Evolutionary conservation across 169 alveolate species (phyloP).

Genomic region (Eimeria maxima): DNA sequence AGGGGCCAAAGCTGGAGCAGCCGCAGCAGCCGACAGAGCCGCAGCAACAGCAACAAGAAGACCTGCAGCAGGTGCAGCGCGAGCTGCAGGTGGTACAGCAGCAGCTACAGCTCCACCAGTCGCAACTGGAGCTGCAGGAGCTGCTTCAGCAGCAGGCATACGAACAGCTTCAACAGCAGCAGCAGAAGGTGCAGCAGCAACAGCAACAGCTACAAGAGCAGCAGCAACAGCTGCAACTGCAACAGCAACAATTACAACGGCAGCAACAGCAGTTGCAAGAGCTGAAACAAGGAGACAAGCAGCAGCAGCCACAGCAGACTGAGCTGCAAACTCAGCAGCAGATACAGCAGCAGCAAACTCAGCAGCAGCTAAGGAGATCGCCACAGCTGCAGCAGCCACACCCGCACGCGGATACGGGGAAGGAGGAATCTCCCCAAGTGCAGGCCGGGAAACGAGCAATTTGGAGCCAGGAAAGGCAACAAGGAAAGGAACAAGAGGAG

Average conservation of each 20-base stretch:
- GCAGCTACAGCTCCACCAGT: neutral
- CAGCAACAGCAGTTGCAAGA: neutral
- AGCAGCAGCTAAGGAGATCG: neutral
- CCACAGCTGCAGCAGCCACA: neutral
- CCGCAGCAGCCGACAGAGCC: neutral
- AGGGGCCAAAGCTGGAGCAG: neutral
- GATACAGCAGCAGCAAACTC: neutral
- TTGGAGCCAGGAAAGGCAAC: neutral
- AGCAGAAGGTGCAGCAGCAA: neutral
- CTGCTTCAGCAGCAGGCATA: neutral
- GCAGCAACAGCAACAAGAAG: neutral
- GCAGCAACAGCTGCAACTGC: neutral
- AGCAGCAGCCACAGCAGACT: neutral
- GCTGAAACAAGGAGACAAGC: neutral
- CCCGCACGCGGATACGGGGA: neutral
- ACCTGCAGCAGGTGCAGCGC: neutral
- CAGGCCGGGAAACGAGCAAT: neutral
- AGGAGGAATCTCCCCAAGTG: neutral
- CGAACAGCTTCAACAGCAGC: neutral
- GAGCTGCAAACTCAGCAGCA: neutral
- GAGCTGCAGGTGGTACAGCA: neutral
- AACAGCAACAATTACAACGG: neutral
- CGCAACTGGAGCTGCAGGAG: neutral
- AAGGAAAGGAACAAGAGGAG: neutral
- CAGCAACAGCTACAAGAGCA: neutral